Percentiles rank a stretch among this genome's conserved stretches.
phyloP scores from a whole-genome alignment of 176 grass and related monocot species.

The Themeda triandra region DNA sequence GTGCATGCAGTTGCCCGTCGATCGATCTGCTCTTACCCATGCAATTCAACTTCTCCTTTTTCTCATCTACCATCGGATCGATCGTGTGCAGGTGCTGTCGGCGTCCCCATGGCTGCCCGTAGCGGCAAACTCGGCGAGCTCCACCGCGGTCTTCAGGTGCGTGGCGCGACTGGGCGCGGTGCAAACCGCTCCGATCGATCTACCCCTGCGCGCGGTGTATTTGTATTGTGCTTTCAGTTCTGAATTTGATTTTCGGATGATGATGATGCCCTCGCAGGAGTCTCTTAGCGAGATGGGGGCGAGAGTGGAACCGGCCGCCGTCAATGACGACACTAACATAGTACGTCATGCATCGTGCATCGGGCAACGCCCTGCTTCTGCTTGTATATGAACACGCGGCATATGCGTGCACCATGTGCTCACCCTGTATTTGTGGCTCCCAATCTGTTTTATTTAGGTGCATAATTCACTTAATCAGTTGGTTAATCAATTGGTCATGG shows the following conservation, averaged over 20 bases:
- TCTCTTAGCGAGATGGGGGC: slow-evolving; percentile 6
- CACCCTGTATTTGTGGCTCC: not conserved
- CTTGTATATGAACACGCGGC: not conserved
- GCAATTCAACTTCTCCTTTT: not conserved
- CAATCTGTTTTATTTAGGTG: not conserved
- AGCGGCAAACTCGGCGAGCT: slow-evolving; percentile 53
- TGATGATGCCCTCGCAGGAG: not conserved
- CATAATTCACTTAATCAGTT: too few relatives aligned
- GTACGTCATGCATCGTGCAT: not conserved
- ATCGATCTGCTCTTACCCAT: too few relatives aligned
- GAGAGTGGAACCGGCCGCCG: not conserved
- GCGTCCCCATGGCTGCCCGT: slow-evolving; percentile 34
- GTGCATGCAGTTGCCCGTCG: too few relatives aligned
- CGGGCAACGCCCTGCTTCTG: not conserved
- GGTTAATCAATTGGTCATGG: too few relatives aligned
- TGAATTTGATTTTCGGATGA: not conserved
- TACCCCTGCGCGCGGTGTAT: not conserved
- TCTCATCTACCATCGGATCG: not conserved
- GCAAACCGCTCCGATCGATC: not conserved
- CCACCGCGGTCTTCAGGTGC: slow-evolving; percentile 56
- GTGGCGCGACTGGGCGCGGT: not conserved
- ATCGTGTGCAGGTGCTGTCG: slow-evolving; percentile 21
- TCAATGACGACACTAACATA: not conserved
- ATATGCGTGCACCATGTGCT: not conserved
- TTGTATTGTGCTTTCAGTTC: not conserved